phyloP scores from a whole-genome alignment of 2,329 filamentous ascomycete genomes.

The Aspergillus fischeri region DNA sequence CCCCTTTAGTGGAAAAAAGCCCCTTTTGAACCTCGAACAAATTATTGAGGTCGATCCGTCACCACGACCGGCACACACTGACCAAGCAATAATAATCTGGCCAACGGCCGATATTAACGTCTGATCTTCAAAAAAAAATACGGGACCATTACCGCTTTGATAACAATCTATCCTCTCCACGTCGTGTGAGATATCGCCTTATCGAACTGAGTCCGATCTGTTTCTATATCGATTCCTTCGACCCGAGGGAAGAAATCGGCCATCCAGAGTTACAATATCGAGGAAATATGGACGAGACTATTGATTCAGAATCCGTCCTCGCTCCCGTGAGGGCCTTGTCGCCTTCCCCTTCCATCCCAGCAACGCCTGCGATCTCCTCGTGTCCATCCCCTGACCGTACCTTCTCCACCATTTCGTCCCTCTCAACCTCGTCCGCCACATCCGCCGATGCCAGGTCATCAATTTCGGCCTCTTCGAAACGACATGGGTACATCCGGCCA shows the following conservation, averaged over 20 bases:
- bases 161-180: conserved; percentile 18
- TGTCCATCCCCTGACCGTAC: conserved; percentile 43
- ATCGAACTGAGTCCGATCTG: conserved; percentile 1
- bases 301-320: conserved; percentile 17
- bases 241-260: neutral
- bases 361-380: conserved; percentile 42
- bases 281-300: conserved; percentile 24
- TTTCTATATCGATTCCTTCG: neutral
- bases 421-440: conserved; percentile 43
- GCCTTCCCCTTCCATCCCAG: conserved; percentile 38
- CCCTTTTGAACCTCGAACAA: conserved; percentile 18
- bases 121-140: conserved; percentile 5
- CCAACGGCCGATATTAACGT: conserved; percentile 13
- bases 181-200: conserved; percentile 2
- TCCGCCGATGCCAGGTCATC: conserved; percentile 42
- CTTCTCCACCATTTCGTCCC: conserved; percentile 44
- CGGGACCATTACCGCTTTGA: conserved; percentile 5
- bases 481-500: conserved; percentile 82
- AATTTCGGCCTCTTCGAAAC: conserved; percentile 44
- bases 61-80: conserved; percentile 9
- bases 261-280: neutral
- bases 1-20: conserved; percentile 23
- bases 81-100: neutral
- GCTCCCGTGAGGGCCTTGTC: conserved; percentile 32
- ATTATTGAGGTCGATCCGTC: conserved; percentile 19